A percentile compares a stretch with the other conserved stretches of the same genome.
These are phyloP conservation scores for Ettlia oleoabundans DNA, from an alignment of 139 green algal genomes.

Conservation along the genomic window DNA sequence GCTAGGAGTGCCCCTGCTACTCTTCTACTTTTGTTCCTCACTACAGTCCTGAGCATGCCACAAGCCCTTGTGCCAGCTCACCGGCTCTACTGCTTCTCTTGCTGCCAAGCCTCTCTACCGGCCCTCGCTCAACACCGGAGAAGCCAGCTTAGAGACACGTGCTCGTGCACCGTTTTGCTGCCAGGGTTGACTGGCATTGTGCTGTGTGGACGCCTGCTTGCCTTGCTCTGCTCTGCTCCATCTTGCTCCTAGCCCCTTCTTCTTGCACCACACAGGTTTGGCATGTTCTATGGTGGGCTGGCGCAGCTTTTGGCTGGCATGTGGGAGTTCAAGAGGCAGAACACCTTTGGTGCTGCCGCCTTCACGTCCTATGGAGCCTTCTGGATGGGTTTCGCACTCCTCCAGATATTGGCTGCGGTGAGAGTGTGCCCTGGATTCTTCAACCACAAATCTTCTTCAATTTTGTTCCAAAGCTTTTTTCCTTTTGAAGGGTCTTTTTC, in stretches of 20 bases:
- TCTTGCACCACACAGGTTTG: slow-evolving; percentile 41
- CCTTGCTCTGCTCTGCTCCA: not conserved
- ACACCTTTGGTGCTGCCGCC: slow-evolving; percentile 74
- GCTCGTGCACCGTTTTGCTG: no score
- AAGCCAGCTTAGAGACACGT: no score
- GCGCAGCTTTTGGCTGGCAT: slow-evolving; percentile 65
- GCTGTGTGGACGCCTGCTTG: no score
- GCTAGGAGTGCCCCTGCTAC: no score
- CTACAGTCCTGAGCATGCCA: no score
- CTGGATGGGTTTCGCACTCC: slow-evolving; percentile 44
- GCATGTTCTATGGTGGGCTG: slow-evolving; percentile 69
- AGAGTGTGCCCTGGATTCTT: no score
- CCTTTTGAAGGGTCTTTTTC: no score
- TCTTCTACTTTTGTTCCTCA: no score
- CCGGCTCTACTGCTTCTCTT: not conserved
- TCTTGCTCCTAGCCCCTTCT: not conserved
- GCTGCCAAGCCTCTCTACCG: not conserved
- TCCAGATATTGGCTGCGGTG: slow-evolving; percentile 25
- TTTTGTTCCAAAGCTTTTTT: no score
- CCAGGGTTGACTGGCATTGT: no score
- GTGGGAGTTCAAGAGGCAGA: slow-evolving; percentile 51
- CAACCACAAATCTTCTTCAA: no score
- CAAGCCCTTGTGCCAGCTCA: no score
- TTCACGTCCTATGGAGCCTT: slow-evolving; percentile 64
- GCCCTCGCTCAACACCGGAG: not conserved